Conservation (phyloP, 1,284 basidiomycete species). For the Taiwanofungus camphoratus region DNA sequence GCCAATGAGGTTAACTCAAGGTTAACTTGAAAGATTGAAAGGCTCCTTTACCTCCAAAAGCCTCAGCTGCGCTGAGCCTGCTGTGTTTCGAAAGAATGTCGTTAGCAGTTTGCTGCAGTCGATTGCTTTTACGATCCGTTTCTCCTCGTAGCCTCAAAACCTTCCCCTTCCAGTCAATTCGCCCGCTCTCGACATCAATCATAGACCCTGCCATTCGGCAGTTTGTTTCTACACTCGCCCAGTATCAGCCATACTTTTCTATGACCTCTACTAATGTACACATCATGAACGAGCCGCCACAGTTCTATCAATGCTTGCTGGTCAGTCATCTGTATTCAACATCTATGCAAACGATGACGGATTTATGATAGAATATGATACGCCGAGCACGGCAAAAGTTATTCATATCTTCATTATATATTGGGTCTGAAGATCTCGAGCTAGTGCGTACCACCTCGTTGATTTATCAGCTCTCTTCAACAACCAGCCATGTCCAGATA, state of each 20-base stretch:
- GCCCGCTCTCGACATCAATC: constrained; percentile 15
- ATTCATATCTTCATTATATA: constrained; percentile 71
- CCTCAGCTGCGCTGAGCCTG: too few relatives aligned
- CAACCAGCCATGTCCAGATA: constrained; percentile 45
- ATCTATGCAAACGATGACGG: not conserved
- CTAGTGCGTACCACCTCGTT: constrained; percentile 23
- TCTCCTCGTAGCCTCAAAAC: too few relatives aligned
- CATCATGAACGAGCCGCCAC: constrained; percentile 31
- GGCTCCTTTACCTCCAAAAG: too few relatives aligned
- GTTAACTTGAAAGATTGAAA: too few relatives aligned
- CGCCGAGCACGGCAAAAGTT: constrained; percentile 67
- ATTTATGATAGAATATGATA: constrained; percentile 58
- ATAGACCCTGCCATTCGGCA: constrained; percentile 24
- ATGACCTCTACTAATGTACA: constrained; percentile 30
- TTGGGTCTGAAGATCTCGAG: constrained; percentile 31
- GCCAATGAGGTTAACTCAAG: too few relatives aligned
- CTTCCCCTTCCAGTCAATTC: too few relatives aligned
- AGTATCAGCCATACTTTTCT: constrained; percentile 34
- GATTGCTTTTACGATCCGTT: too few relatives aligned
- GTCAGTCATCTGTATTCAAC: constrained; percentile 23
- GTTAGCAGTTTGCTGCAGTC: too few relatives aligned
- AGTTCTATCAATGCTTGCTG: constrained; percentile 35
- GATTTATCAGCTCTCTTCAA: not conserved
- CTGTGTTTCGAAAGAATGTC: too few relatives aligned
- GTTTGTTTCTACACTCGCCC: constrained; percentile 24